These are phyloP conservation scores for Aspergillus bertholletiae DNA, from an alignment of 495 filamentous ascomycete species.

Conservation along the genomic window DNA sequence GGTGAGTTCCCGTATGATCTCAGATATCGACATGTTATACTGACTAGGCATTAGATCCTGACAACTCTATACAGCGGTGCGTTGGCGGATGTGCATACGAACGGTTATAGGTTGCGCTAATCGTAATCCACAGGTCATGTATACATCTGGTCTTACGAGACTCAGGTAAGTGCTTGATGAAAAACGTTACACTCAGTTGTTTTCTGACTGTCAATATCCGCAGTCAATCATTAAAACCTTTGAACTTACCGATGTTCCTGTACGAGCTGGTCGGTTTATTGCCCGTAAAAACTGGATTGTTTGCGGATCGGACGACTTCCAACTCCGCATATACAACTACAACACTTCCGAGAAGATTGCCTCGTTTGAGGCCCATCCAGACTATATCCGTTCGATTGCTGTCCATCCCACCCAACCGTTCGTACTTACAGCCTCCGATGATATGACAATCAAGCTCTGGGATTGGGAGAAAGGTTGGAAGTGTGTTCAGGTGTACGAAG, in stretches of 20 bases:
- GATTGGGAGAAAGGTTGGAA: constrained; percentile 99
- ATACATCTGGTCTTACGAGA: constrained; percentile 99
- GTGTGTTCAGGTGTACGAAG: constrained; percentile 95
- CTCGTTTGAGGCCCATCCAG: constrained; percentile 95
- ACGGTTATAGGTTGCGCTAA: constrained; percentile 22
- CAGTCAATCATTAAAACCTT: constrained; percentile 96
- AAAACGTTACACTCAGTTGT: background rate
- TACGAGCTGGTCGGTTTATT: constrained; percentile 94
- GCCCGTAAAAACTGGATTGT: constrained; percentile 99
- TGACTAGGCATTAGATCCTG: constrained; percentile 61
- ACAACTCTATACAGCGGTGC: constrained; percentile 93
- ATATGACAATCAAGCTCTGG: constrained; percentile 99
- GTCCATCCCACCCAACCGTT: constrained; percentile 98
- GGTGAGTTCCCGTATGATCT: constrained; percentile 41
- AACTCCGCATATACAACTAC: constrained; percentile 95
- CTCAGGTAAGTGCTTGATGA: constrained; percentile 54
- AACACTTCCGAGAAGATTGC: constrained; percentile 99
- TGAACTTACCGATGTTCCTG: constrained; percentile 97
- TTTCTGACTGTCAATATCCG: constrained; percentile 10
- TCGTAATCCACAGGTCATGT: constrained; percentile 67
- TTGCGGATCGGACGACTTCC: constrained; percentile 97
- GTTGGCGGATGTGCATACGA: constrained; percentile 16
- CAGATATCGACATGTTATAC: constrained; percentile 5
- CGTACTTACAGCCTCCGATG: constrained; percentile 94
- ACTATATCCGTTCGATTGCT: constrained; percentile 96